Evolutionary conservation across 1,284 basidiomycete genomes (phyloP).

Genomic region (Tilletiopsis washingtonensis): DNA sequence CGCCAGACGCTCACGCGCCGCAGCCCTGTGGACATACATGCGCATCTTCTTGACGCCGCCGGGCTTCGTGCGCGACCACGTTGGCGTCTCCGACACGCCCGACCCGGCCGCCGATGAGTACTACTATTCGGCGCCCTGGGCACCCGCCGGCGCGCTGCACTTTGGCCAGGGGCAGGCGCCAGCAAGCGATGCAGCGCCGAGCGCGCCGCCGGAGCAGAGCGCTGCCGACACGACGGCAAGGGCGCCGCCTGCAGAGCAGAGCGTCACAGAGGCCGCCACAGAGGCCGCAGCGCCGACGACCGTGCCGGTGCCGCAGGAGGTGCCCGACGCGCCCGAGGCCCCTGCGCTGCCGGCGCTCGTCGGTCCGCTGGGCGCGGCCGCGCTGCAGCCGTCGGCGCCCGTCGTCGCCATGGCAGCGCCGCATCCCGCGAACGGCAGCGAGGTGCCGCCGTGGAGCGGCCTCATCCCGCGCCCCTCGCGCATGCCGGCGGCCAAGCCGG

Average conservation of each 20-base stretch:
- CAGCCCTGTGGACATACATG: constrained; percentile 30
- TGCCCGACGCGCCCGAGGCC: too few relatives aligned
- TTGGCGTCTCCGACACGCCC: constrained; percentile 13
- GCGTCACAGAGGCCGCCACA: too few relatives aligned
- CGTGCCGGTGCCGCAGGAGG: too few relatives aligned
- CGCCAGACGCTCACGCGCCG: not conserved
- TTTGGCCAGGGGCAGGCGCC: not conserved
- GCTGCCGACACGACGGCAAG: too few relatives aligned
- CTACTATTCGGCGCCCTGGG: not conserved
- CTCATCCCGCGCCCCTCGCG: not conserved
- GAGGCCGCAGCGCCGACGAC: too few relatives aligned
- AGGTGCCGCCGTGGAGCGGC: not conserved
- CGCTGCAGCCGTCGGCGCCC: too few relatives aligned
- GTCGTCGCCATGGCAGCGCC: too few relatives aligned
- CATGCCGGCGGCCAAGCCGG: constrained; percentile 3
- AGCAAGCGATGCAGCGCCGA: not conserved
- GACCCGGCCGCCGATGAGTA: not conserved
- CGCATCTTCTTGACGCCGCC: constrained; percentile 27
- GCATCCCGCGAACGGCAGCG: too few relatives aligned
- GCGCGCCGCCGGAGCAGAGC: too few relatives aligned
- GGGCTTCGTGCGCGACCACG: constrained; percentile 33
- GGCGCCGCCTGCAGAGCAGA: too few relatives aligned
- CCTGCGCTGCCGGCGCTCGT: too few relatives aligned
- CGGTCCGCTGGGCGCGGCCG: too few relatives aligned
- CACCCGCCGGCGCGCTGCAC: not conserved